Evolutionary conservation across 441 rosid genomes (phyloP), one percentile per base, ranked within the genome.

Genomic region (Melastoma candidum): DNA sequence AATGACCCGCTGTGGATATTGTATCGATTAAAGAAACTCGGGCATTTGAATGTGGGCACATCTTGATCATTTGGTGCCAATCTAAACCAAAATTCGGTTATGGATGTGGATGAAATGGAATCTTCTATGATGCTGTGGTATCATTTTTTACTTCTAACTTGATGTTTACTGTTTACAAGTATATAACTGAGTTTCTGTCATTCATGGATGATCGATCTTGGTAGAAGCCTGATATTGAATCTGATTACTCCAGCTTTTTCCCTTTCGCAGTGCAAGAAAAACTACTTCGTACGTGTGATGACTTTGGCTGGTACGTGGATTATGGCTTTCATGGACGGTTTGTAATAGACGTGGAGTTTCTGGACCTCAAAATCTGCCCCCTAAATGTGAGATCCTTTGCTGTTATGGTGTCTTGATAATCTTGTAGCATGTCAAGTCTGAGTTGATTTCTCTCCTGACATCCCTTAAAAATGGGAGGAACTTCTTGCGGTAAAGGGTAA

Each of bases 281-380:
- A 63, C 60, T 73, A 58, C 76, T 90, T 41, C 87, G 95, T 63
- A 77, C 75, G 2, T 29, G 73, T 39, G 98, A 85, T 8, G 96
- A 90, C 72, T 87, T 85, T 69, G 73, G 67, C 45, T 90, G 96
- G 93, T 83, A 78, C 50, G 80, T 90, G 47, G 98, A 87, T 61
- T 71, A 80, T 46, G 49, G 61, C 17, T 70, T 81, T 61, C 81
- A 70, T 12, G 95, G 96, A 26, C 88, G 90, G 47, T 76, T 83
- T 69, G 73, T 82, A 50, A 74, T 90, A 58, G 96, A 90, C 61
- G 95, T 90, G 0, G 98, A 90, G 80, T 90, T 90, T 72, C 77
- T 90, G 12, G 96, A 90, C 60, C 79, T 90, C 71, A 83, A 72
- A 70, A 68, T 82, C 69, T 74, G 53, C 75, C 73, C 86, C 64